Base-by-base conservation (phyloP, 2,329 filamentous ascomycete genomes). In the Cercospora janseana region DNA sequence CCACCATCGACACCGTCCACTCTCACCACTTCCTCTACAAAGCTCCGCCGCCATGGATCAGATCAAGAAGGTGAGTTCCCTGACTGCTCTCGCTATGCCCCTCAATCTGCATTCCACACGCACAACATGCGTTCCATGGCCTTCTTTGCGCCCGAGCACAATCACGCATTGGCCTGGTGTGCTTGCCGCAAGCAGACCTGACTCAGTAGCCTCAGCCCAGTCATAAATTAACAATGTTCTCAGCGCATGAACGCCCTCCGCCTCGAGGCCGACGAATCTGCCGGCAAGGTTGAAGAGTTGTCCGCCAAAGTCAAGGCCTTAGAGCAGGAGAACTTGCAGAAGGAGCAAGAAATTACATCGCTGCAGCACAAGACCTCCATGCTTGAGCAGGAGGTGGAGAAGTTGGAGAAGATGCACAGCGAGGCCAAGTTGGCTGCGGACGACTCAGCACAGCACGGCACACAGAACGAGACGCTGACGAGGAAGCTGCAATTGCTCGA, bases 321-420 rank as follows among this genome's bases (percentile, higher is more conserved):
- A 59, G 91, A 98, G 77, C 87, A 95, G 74, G 92, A 97, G 78
- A 95, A 90, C 73, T 80, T 95, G 57, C 80, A 86, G 70, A 97
- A 97, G 79, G 93, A 97, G 78, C 91, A 97, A 75, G 92, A 97
- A 73, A 95, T 97, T 73, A 94, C 88, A 61, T 97, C 93, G 46
- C 83, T 97, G 66, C 83, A 86, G 70, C 92, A 97, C 85, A 94
- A 92, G 79, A 96, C 95, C 77, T 83, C 84, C 67, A 79, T 95
- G 55, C 86, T 97, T 54, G 93, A 97, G 77, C 65, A 72, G 57
- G 90, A 97, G 71, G 85, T 95, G 62, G 92, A 96, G 78, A 95
- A 95, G 80, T 80, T 95, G 60, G 93, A 97, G 79, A 73, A 75
- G 58, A 76, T 79, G 65, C 80, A 95, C 72, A 88, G 89, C 76